Evolutionary conservation across 148 eudicot species (phyloP).

Genomic region (Mesembryanthemum crystallinum): DNA sequence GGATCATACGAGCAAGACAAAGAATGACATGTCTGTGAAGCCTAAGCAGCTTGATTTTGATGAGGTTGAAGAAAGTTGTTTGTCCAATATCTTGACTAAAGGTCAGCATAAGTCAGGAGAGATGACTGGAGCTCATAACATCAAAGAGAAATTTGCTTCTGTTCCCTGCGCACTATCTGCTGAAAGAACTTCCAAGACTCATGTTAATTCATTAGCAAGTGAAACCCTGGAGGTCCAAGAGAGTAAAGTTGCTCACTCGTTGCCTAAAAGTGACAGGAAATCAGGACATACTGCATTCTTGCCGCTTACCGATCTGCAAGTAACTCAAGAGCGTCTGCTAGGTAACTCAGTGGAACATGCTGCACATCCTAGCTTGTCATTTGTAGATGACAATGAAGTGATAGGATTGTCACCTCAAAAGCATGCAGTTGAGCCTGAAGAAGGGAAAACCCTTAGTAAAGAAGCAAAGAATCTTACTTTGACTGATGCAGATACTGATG

Average conservation of each 20-base stretch:
- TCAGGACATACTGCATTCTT: neutral
- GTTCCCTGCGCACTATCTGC: constrained; percentile 3
- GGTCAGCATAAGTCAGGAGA: neutral
- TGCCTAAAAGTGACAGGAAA: neutral
- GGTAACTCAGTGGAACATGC: neutral
- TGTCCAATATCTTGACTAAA: constrained; percentile 9
- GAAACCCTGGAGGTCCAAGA: constrained; percentile 2
- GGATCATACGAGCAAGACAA: constrained; percentile 16
- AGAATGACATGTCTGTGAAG: constrained; percentile 31
- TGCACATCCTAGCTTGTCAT: constrained; percentile 16
- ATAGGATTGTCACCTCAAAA: constrained; percentile 6
- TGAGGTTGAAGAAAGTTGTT: constrained; percentile 34
- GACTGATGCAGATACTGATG: constrained; percentile 3
- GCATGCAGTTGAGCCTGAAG: constrained; percentile 1
- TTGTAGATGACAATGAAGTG: neutral
- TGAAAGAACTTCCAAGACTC: neutral
- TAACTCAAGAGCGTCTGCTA: constrained; percentile 1
- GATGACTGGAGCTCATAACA: neutral
- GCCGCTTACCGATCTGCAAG: neutral
- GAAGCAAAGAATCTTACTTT: neutral
- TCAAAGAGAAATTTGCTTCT: constrained; percentile 6
- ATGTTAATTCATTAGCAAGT: neutral
- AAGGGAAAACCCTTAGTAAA: neutral
- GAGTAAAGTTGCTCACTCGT: neutral
- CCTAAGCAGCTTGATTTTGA: constrained; percentile 53